Base-by-base conservation (phyloP, 805 yeast genomes). In the Ogataea saltuana region DNA sequence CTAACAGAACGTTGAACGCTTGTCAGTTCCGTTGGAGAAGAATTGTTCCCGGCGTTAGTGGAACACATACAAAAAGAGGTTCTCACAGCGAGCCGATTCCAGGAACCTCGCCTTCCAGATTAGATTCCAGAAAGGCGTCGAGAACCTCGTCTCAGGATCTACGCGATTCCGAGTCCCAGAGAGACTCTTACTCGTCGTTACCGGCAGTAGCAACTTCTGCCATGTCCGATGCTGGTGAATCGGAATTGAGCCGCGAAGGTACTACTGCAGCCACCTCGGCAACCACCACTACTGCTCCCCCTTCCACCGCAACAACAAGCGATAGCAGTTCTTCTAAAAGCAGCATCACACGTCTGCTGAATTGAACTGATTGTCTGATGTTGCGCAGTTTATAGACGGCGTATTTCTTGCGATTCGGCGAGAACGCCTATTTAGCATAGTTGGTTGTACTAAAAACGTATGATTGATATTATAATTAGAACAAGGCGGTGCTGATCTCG, bases 11-110 rank as follows among this genome's bases (percentile, higher is more conserved):
- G 2, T 89, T 95, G 27, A 88, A 86, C 59, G 95, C 95, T 2
- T 86, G 95, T 56, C 95, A 86, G 65, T 86, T 86, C 59, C 76
- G 96, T 54, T 88, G 96, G 96, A 75, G 96, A 61, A 67, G 96
- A 49, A 65, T 75, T 15, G 71, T 73, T 22, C 61, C 67, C 47
- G 73, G 75, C 4, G 65, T 58, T 10, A 55, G 56, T 8, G 53
- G 48, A 11, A 38, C 46, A 9, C 44, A 40, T 8, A 21, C 27
- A 10, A 43, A 39, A 22, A 37, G n/a, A n/a, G n/a, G n/a, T n/a
- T n/a, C n/a, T n/a, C n/a, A n/a, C n/a, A n/a, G n/a, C n/a, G n/a
- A n/a, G n/a, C n/a, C n/a, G n/a, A n/a, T n/a, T n/a, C n/a, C n/a
- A n/a, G n/a, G n/a, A n/a, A n/a, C n/a, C n/a, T n/a, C n/a, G 19